These are phyloP conservation scores for Zizania latifolia DNA, from an alignment of 176 grass and related monocot species.

Conservation along the genomic window DNA sequence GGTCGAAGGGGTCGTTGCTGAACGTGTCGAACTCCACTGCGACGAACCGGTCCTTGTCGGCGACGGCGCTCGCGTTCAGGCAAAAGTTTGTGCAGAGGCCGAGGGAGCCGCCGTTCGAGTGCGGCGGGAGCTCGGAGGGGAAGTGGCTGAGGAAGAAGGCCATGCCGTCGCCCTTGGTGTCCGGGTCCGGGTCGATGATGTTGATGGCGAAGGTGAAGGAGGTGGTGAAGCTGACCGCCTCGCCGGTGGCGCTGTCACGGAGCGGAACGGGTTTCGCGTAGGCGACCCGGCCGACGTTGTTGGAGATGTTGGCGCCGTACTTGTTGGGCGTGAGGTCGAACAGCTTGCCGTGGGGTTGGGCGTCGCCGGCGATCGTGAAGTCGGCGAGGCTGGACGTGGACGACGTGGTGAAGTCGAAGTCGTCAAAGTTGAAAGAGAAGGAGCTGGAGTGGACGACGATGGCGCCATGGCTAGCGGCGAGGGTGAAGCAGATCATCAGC, in stretches of 20 bases:
- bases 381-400: not conserved
- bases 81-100: too few relatives aligned
- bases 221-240: conserved; percentile 26
- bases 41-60: conserved; percentile 9
- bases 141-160: conserved; percentile 60
- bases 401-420: conserved; percentile 22
- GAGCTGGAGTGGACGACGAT: too few relatives aligned
- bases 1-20: not conserved
- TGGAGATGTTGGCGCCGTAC: too few relatives aligned
- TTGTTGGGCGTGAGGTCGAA: not conserved
- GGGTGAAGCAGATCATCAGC: not conserved
- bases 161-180: conserved; percentile 24
- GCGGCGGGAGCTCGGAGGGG: too few relatives aligned
- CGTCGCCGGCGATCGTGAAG: not conserved
- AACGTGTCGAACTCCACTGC: conserved; percentile 53
- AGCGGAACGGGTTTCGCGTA: conserved; percentile 15
- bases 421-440: conserved; percentile 44
- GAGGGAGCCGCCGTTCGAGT: too few relatives aligned
- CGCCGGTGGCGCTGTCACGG: conserved; percentile 7
- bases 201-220: conserved; percentile 30
- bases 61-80: too few relatives aligned
- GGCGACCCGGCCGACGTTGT: not conserved
- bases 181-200: not conserved
- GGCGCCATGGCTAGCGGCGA: not conserved
- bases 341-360: not conserved